These are phyloP conservation scores for Monosporascus sp. DNA, from an alignment of 2,329 filamentous ascomycete genomes.

Conservation along the genomic window DNA sequence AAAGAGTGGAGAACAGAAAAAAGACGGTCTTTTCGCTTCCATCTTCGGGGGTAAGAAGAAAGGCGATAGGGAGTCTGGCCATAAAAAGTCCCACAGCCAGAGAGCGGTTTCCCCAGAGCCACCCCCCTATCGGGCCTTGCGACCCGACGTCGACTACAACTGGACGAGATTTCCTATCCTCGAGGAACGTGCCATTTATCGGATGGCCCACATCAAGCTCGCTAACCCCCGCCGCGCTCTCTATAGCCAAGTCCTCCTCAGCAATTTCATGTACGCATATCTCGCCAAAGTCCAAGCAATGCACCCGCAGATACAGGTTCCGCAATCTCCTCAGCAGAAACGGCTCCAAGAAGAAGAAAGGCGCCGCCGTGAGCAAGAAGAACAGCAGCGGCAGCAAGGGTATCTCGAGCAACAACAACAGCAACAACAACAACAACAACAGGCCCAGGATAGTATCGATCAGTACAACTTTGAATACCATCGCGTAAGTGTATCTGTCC, in stretches of 20 bases:
- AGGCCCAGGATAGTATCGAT: conserved; percentile 38
- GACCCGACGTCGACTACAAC: conserved; percentile 88
- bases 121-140: conserved; percentile 62
- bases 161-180: conserved; percentile 94
- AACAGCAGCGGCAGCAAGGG: conserved; percentile 27
- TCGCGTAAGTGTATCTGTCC: conserved; percentile 33
- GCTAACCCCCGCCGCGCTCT: conserved; percentile 92
- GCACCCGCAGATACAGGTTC: conserved; percentile 92
- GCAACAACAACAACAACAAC: conserved; percentile 27
- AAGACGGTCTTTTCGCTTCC: conserved; percentile 88
- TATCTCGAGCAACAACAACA: conserved; percentile 39
- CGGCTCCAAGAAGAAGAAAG: conserved; percentile 47
- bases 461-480: conserved; percentile 51
- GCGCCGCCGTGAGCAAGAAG: conserved; percentile 43
- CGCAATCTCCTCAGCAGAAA: conserved; percentile 72
- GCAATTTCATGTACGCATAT: conserved; percentile 99
- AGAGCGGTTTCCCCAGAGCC: conserved; percentile 78
- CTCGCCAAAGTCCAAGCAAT: conserved; percentile 97
- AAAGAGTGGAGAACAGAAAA: conserved; percentile 71
- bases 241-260: conserved; percentile 90
- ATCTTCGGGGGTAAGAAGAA: conserved; percentile 94
- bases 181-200: conserved; percentile 94
- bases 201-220: conserved; percentile 98
- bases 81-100: conserved; percentile 67
- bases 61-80: conserved; percentile 64